Evolutionary conservation across 78 protist genomes (phyloP).

Genomic region (Guillardia theta): DNA sequence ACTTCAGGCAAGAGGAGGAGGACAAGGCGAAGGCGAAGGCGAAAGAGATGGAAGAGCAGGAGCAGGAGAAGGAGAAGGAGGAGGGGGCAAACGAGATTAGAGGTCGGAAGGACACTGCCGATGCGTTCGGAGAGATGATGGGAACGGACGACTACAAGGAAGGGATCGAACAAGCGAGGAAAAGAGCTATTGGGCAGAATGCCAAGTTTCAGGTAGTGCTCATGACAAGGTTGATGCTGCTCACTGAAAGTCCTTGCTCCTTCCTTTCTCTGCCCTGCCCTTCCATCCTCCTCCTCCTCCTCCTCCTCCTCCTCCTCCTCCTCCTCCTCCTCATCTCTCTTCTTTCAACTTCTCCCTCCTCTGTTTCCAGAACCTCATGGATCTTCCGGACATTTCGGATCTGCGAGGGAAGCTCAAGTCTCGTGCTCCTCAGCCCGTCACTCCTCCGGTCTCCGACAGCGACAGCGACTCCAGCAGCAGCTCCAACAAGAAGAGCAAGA

Average conservation of each 20-base stretch:
- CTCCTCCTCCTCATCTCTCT: no score
- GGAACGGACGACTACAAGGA: background rate
- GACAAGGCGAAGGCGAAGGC: no score
- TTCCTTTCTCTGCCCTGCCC: background rate
- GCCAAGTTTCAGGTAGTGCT: background rate
- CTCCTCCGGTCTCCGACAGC: background rate
- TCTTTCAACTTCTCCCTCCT: no score
- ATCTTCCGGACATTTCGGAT: background rate
- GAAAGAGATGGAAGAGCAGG: background rate
- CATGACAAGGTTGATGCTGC: background rate
- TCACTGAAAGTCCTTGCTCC: background rate
- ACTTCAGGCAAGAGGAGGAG: no score
- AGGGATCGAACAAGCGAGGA: background rate
- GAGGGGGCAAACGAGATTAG: background rate
- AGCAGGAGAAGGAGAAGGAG: background rate
- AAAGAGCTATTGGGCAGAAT: background rate
- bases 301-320: no score
- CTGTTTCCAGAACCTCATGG: background rate
- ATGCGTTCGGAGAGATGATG: background rate
- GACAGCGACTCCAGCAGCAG: background rate
- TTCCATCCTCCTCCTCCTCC: no score
- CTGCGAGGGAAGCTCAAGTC: background rate
- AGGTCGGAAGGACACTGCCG: background rate
- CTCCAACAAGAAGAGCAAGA: background rate
- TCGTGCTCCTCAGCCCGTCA: background rate